Evolutionary conservation across 257 asterid genomes (phyloP).

Genomic region (Paraleonurus japonicus): DNA sequence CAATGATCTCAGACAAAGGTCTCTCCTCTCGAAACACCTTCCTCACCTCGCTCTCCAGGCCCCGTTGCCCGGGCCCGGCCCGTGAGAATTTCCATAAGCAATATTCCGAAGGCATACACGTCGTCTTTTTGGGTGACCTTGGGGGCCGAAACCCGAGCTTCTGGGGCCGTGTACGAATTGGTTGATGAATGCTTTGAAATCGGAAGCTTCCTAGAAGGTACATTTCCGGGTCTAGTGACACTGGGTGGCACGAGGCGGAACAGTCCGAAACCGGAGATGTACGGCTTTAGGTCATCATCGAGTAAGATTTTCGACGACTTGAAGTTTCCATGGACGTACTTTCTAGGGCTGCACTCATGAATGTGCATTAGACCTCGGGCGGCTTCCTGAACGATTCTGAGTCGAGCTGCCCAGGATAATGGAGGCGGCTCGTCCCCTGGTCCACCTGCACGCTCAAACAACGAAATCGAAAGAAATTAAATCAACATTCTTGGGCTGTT

Average conservation of each 20-base stretch:
- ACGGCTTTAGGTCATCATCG: conserved; percentile 73
- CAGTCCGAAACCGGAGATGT: conserved; percentile 78
- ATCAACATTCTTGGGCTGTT: background rate
- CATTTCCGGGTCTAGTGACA: conserved; percentile 38
- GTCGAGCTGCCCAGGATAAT: conserved; percentile 67
- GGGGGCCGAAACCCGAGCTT: conserved; percentile 44
- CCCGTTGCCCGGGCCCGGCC: conserved; percentile 61
- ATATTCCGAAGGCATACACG: conserved; percentile 74
- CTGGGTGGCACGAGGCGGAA: conserved; percentile 50
- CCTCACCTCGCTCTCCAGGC: conserved; percentile 69
- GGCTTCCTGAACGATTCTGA: conserved; percentile 62
- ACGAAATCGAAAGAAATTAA: conserved; percentile 5
- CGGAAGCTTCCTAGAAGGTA: conserved; percentile 40
- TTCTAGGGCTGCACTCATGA: conserved; percentile 81
- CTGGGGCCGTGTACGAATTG: conserved; percentile 56
- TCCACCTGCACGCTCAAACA: conserved; percentile 46
- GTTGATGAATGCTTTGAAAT: conserved; percentile 29
- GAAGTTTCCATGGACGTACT: conserved; percentile 71
- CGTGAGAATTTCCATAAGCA: conserved; percentile 78
- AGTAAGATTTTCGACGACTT: conserved; percentile 85
- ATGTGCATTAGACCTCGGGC: conserved; percentile 73
- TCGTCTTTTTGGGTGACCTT: conserved; percentile 74
- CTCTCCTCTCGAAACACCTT: conserved; percentile 72
- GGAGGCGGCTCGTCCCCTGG: conserved; percentile 57
- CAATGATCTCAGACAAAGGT: conserved; percentile 78